Percentiles rank a stretch among this genome's conserved stretches.
Conservation (phyloP, 805 yeast species). For the Blastobotrys americana region DNA sequence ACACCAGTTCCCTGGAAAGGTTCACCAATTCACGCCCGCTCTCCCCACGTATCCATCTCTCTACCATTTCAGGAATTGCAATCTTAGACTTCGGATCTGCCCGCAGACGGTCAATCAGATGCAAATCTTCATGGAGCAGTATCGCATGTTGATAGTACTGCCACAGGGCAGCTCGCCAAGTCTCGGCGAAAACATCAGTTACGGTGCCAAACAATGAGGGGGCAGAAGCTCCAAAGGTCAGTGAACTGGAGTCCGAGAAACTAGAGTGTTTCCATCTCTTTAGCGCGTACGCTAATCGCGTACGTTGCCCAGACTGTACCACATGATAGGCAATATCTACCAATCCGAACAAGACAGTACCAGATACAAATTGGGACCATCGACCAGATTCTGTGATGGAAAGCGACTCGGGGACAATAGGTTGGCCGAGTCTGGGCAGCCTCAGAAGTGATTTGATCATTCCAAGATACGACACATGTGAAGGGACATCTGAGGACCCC, state of each 20-base stretch:
- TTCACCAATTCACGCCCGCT: background rate
- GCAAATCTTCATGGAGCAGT: background rate
- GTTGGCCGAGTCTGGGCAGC: conserved; percentile 24
- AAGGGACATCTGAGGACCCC: conserved; percentile 21
- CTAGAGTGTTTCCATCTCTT: conserved; percentile 35
- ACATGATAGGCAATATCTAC: conserved; percentile 38
- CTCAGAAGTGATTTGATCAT: conserved; percentile 28
- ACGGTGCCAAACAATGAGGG: background rate
- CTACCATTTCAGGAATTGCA: background rate
- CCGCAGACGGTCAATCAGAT: background rate
- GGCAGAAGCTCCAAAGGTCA: conserved; percentile 34
- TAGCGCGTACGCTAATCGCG: conserved; percentile 39
- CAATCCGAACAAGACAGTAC: conserved; percentile 24
- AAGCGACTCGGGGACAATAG: background rate
- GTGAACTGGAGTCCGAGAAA: conserved; percentile 42
- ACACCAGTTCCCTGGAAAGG: background rate
- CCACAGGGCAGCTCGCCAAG: background rate
- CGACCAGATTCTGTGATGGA: conserved; percentile 4
- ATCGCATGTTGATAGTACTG: background rate
- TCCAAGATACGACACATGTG: conserved; percentile 25
- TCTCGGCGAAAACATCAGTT: background rate
- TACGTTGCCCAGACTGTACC: conserved; percentile 49
- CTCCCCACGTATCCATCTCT: background rate
- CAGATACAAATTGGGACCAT: conserved; percentile 21
- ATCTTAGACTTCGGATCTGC: background rate